These are phyloP conservation scores for Claviceps sp. DNA, from an alignment of 2,329 filamentous ascomycete genomes.

Conservation along the genomic window DNA sequence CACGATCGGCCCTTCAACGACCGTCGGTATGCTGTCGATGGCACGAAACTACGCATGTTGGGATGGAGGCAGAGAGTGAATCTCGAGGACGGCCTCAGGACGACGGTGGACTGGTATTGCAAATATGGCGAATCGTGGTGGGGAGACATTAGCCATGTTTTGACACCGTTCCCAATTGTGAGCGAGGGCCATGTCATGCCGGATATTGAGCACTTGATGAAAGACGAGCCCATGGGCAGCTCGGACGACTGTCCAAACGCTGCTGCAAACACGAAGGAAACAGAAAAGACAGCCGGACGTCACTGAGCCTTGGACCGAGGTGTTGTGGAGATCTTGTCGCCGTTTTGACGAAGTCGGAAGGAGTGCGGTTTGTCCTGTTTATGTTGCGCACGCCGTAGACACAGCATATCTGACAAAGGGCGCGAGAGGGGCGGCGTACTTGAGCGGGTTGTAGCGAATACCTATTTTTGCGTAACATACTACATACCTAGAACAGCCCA, in stretches of 20 bases:
- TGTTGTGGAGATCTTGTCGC: background rate
- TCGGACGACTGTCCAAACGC: conserved; percentile 9
- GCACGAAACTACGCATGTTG: conserved; percentile 49
- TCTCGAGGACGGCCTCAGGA: conserved; percentile 48
- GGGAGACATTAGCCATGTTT: conserved; percentile 56
- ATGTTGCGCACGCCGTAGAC: background rate
- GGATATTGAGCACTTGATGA: conserved; percentile 25
- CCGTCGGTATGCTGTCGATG: conserved; percentile 58
- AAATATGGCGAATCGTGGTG: conserved; percentile 55
- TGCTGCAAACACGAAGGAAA: conserved; percentile 6
- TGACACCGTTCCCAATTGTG: conserved; percentile 54
- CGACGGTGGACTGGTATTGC: conserved; percentile 58
- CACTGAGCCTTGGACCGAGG: background rate
- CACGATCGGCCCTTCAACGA: conserved; percentile 71
- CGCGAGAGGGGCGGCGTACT: background rate
- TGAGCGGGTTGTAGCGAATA: background rate
- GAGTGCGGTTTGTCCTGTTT: background rate
- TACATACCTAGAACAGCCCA: background rate
- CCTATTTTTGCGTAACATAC: background rate
- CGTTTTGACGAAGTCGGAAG: background rate
- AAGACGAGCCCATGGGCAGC: conserved; percentile 19
- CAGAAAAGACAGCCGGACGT: conserved; percentile 7
- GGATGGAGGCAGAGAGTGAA: conserved; percentile 57
- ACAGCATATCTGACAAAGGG: background rate
- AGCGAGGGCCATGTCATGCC: conserved; percentile 40